Evolutionary conservation across 345 rosid genomes (phyloP), one percentile per base, ranked within the genome.

Genomic region (Conringia planisiliqua): DNA sequence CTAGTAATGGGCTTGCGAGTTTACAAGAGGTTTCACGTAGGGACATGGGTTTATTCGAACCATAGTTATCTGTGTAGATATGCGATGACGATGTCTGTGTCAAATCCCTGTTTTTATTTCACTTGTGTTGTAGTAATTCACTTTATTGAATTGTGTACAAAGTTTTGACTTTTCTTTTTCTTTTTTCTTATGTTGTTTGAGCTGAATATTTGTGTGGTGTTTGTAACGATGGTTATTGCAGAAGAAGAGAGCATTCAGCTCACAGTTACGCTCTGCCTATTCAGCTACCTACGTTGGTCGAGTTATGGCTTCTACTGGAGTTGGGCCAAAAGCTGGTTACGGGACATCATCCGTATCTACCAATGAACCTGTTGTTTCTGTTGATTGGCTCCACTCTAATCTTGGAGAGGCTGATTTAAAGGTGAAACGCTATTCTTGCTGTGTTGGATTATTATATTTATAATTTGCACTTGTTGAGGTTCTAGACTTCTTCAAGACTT

Each of bases 361-460:
- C 47, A 80, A 65, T 48, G 93, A 87, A 47, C 93, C 98, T 38
- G 90, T 90, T 77, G 91, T 92, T 68, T 96, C 97, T 43, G 98
- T 86, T 66, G 97, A 90, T 83, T 90, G 99, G 99, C 97, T 96
- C 60, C 87, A 90, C 57, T 59, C 93, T 10, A 90, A 90, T 79
- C 94, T 90, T 56, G 78, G 72, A 75, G 86, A 78, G 51, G 80
- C 97, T 80, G 86, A 84, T 72, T 5, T 90, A 79, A 95, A 95
- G 94, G 99, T 90, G 81, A 22, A 18, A 43, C 1, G 2, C 27
- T 66, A 1, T 52, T 26, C 32, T 46, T 56, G 8, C 42, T 46
- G 9, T 66, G 51, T 35, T 43, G 20, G 32, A 38, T n/a, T 22
- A 1, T 42, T 58, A 13, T 38, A n/a, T 2, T 17, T 2, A 18